Evolutionary conservation across 192 early-diverging fungal genomes (phyloP).

Genomic region (Geranomyces michiganensis): DNA sequence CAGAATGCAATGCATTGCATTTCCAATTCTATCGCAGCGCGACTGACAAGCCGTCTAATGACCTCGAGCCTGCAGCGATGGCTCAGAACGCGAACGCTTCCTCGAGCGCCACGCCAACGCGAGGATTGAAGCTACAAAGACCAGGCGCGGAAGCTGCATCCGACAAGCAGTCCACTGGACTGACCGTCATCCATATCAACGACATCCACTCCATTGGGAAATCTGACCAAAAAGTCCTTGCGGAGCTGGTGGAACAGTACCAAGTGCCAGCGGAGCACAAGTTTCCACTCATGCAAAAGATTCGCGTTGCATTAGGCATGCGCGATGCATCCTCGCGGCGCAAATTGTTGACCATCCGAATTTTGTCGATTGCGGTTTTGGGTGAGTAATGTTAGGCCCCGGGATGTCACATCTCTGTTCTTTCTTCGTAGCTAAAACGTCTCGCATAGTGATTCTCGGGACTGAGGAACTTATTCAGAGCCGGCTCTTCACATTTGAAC

Average conservation of each 20-base stretch:
- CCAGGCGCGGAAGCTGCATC: not conserved
- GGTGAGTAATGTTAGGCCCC: conserved; percentile 44
- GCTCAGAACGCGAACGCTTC: not conserved
- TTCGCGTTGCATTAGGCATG: conserved; percentile 72
- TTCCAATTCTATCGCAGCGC: conserved; percentile 69
- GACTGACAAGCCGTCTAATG: conserved; percentile 10
- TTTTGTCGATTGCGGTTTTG: conserved; percentile 79
- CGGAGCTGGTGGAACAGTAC: conserved; percentile 66
- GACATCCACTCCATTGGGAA: conserved; percentile 39
- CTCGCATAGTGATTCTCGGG: conserved; percentile 55
- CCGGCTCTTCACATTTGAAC: conserved; percentile 85
- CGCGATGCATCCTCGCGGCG: conserved; percentile 51
- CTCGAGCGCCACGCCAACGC: not conserved
- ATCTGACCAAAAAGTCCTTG: conserved; percentile 60
- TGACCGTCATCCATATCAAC: conserved; percentile 60
- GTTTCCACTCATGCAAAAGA: conserved; percentile 78
- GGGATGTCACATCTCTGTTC: not conserved
- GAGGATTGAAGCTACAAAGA: not conserved
- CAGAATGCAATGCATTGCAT: conserved; percentile 45
- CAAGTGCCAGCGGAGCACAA: conserved; percentile 71
- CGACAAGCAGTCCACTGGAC: conserved; percentile 46
- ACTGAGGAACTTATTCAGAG: conserved; percentile 66
- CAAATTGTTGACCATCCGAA: conserved; percentile 69
- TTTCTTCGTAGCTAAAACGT: not conserved
- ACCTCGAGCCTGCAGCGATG: conserved; percentile 9